Evolutionary conservation across 2,329 filamentous ascomycete species (phyloP), one percentile per base, ranked within the genome.

Genomic region (Xylariaceae sp.): DNA sequence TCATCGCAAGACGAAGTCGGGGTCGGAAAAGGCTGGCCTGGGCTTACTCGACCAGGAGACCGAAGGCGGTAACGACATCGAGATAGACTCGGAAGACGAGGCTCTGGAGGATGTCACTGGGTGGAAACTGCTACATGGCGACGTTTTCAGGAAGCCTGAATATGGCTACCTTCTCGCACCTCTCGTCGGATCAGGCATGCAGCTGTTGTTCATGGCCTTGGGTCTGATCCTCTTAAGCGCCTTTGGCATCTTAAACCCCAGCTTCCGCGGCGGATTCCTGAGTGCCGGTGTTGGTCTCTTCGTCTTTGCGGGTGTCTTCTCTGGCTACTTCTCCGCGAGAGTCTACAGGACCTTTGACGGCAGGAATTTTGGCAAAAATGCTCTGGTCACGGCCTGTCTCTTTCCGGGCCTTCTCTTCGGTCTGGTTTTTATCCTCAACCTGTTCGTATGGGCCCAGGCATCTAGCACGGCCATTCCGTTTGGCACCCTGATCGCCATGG

Each of bases 371-470:
- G 70, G 74, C 28, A 78, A 79, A 55, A 94, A 94, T 51, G 82
- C 82, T 2, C 52, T 90, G 18, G 68, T 84, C 52, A 93, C 87
- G 3, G 84, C 83, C 0, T 64, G 80, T 8, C 68, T 93, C 3
- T 84, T 93, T 53, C 87, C 87, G 0, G 86, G 86, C 2, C 68
- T 92, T 5, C 63, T 84, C 1, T 93, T 93, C 52, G 66, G 70
- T 7, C 68, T 83, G 19, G 64, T 89, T 22, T 87, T 93, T 59
- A 70, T 90, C 31, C 70, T 93, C 38, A 93, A 94, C 56, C 68
- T 93, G 8, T 93, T 93, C 53, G 84, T 92, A 38, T 94, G 87
- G 87, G 80, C 85, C 1, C 85, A 93, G 59, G 84, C 86, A 1
- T 92, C 84, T 9, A 89, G 83, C 56, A 93, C 86, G 2, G 87